Evolutionary conservation across 2,329 filamentous ascomycete genomes (phyloP), one percentile per base, ranked within the genome.

Genomic region (Claviceps fusiformis): DNA sequence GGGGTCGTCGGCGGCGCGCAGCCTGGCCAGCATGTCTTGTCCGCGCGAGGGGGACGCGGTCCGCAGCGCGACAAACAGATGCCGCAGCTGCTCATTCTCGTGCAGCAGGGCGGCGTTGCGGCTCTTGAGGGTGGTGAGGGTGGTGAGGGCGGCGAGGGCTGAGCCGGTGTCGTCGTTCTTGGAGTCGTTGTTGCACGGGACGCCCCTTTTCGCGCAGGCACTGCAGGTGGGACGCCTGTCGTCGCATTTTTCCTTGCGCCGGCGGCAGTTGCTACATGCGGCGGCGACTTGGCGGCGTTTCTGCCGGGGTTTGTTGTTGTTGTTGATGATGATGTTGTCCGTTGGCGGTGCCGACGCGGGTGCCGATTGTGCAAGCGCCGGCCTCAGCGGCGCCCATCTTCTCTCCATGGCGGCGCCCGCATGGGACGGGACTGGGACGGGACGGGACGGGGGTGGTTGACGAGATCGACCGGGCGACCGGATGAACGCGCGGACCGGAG

Each of bases 21-120:
- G 37, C 11, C 52, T 44, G 19, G 54, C 49, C 27, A 61, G 44
- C 3, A 57, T 27, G 6, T 53, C 52, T 10, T 52, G 55, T 3
- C 53, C 59, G 2, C 56, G 49, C 5, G 31, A n/a, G 9, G 56
- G 43, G 3, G 58, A 52, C 27, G 58, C 43, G n/a, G 19, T 54
- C 3, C 45, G 41, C 43, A 59, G 45, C 5, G 54, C 39, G 39
- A n/a, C 39, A 41, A 58, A 59, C 33, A 61, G 54, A 37, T 59
- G 55, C 7, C 56, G 57, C 53, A 58, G 54, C 19, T 56, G 59
- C 13, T 56, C 50, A n/a, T 60, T 60, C 46, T 61, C 57, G 17
- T n/a, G 50, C 46, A 55, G 45, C 5, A 60, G 57, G 15, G 56
- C 43, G 5, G 29, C 37, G 31, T 56, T 56, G 37, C 55, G 55